phyloP scores from a whole-genome alignment of 2,329 filamentous ascomycete species.

The Teratosphaeria gauchensis region DNA sequence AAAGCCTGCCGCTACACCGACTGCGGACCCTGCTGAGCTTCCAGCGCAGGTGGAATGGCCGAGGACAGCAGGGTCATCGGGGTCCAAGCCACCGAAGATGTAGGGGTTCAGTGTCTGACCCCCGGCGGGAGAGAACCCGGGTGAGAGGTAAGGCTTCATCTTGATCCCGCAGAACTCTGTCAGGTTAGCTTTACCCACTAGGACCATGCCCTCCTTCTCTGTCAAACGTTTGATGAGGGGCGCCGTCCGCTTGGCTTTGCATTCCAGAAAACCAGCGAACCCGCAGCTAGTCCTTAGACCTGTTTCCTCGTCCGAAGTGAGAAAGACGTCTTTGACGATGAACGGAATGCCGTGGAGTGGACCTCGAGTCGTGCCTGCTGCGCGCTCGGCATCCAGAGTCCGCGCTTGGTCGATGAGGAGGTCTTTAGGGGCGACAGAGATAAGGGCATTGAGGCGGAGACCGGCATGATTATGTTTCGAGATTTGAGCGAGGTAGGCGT shows the following conservation, averaged over 20 bases:
- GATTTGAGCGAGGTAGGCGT: conserved; percentile 5
- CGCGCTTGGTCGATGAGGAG: conserved; percentile 28
- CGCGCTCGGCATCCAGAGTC: conserved; percentile 32
- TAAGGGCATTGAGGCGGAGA: conserved; percentile 24
- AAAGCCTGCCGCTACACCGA: conserved; percentile 32
- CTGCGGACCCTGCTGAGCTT: conserved; percentile 26
- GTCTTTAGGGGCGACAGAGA: conserved; percentile 30
- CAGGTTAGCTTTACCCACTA: conserved; percentile 35
- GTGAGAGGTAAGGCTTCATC: conserved; percentile 24
- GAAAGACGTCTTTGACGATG: conserved; percentile 33
- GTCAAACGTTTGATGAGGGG: conserved; percentile 29
- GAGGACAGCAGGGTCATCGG: not conserved
- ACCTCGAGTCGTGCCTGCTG: conserved; percentile 26
- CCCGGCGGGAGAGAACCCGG: conserved; percentile 32
- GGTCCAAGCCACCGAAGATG: conserved; percentile 24
- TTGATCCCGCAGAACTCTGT: conserved; percentile 30
- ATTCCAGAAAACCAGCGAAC: conserved; percentile 25
- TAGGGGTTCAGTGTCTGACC: conserved; percentile 31
- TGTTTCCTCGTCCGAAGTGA: conserved; percentile 26
- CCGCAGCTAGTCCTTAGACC: conserved; percentile 35
- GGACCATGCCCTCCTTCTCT: conserved; percentile 29
- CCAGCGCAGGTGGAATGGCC: conserved; percentile 30
- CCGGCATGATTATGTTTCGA: conserved; percentile 5
- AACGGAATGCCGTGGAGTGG: conserved; percentile 36
- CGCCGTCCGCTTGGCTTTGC: conserved; percentile 28